phyloP scores from a whole-genome alignment of 1,139 yeast species.

The Taiozyma onychis region DNA sequence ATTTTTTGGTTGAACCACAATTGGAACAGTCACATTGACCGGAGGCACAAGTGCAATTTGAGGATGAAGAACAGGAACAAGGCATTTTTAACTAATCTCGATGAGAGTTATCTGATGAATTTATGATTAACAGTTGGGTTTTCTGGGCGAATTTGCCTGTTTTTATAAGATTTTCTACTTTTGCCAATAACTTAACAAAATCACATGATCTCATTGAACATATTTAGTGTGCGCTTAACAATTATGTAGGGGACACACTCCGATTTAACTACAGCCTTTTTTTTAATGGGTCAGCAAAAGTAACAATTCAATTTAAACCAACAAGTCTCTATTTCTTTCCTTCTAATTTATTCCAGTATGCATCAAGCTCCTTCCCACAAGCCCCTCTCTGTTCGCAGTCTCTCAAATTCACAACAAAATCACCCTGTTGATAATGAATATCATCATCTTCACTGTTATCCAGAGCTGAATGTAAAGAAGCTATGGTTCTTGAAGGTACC shows the following conservation, averaged over 20 bases:
- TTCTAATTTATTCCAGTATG: conserved; percentile 26
- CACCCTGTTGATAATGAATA: conserved; percentile 50
- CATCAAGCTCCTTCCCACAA: conserved; percentile 47
- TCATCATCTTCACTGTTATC: conserved; percentile 29
- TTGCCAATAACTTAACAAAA: no score
- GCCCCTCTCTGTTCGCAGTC: conserved; percentile 42
- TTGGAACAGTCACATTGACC: conserved; percentile 1
- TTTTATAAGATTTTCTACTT: no score
- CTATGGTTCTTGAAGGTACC: conserved; percentile 55
- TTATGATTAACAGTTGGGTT: neutral
- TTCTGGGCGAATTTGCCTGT: neutral
- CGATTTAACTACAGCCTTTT: no score
- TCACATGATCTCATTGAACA: no score
- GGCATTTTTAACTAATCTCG: neutral
- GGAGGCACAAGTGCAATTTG: conserved; percentile 4
- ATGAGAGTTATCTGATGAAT: neutral
- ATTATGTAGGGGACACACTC: no score
- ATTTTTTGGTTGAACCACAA: conserved; percentile 1
- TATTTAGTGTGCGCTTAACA: no score
- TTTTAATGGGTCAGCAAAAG: no score
- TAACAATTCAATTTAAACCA: no score
- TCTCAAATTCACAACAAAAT: conserved; percentile 56
- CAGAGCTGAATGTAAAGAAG: conserved; percentile 35
- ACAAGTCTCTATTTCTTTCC: neutral
- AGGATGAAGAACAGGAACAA: neutral